Evolutionary conservation across 345 rosid genomes (phyloP), one percentile per base, ranked within the genome.

Genomic region (Syzygium jambos): DNA sequence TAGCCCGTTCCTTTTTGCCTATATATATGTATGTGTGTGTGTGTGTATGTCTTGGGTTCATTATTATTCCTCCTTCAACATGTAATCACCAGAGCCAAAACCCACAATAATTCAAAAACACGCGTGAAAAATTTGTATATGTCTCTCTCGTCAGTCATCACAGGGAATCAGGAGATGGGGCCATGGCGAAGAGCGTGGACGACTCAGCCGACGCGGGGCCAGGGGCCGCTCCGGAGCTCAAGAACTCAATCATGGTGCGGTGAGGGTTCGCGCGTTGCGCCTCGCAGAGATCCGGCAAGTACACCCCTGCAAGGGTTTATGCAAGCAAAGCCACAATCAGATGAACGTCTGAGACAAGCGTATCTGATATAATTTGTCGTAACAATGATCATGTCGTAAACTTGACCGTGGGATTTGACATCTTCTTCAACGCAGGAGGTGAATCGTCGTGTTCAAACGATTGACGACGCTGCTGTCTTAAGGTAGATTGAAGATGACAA

Each of bases 251-350:
- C 99, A 96, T 95, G 11, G 94, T 91, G 6, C 99, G 94, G 91
- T 92, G 95, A 15, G 98, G 98, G 88, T 95, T 94, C 84, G 68
- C 80, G 12, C 97, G 93, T 11, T 93, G 96, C 38, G 93, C 94
- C 25, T 92, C 86, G 52, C 99, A 98, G 1, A 98, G 92, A 83
- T 95, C 96, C 9, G 98, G 99, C 92, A 98, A 92, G 91, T 91
- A 96, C 57, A 95, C 98, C 55, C 99, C 99, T 98, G 94, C 93
- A 73, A 51, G 65, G 56, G 51, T 57, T 17, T 51, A 87, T 9
- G 49, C 80, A 34, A 73, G 49, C 23, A 73, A 38, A 73, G 46
- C 46, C 80, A 19, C 38, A 11, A 34, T 73, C 49, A 19, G 80
- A 73, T 68, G 25, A 68, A 68, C 6, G 25, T 21, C 80, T 17